phyloP scores from a whole-genome alignment of 1,139 yeast genomes.

The Lodderomyces oxycetoniae region DNA sequence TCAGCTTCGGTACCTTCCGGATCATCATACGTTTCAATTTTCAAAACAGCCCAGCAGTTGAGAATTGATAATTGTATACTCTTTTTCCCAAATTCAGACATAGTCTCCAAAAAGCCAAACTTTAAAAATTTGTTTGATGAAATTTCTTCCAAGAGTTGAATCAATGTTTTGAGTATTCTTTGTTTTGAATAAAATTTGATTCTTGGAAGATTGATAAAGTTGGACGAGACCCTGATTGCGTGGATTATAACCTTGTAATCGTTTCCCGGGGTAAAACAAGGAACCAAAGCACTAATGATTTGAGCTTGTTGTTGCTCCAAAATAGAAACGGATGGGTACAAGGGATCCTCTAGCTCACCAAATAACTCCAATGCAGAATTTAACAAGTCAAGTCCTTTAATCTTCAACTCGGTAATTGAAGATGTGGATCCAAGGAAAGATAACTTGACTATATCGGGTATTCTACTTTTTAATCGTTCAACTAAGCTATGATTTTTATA shows the following conservation, averaged over 20 bases:
- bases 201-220: constrained; percentile 53
- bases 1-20: constrained; percentile 16
- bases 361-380: constrained; percentile 36
- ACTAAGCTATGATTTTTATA: constrained; percentile 36
- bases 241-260: constrained; percentile 70
- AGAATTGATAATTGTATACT: constrained; percentile 67
- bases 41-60: constrained; percentile 85
- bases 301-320: constrained; percentile 95
- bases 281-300: constrained; percentile 82
- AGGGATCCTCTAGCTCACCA: constrained; percentile 68
- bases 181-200: constrained; percentile 48
- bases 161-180: constrained; percentile 65
- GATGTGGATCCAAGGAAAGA: constrained; percentile 84
- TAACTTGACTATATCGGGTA: constrained; percentile 73
- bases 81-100: constrained; percentile 53
- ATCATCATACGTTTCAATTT: constrained; percentile 40
- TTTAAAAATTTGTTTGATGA: constrained; percentile 41
- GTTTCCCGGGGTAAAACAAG: constrained; percentile 77
- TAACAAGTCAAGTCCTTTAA: constrained; percentile 63
- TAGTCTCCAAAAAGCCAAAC: constrained; percentile 40
- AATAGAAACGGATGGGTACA: constrained; percentile 65
- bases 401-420: constrained; percentile 54
- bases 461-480: constrained; percentile 42
- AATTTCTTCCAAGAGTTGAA: constrained; percentile 62
- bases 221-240: constrained; percentile 78